Conservation (phyloP, 1,139 yeast species). For the Geotrichum fermentans region DNA sequence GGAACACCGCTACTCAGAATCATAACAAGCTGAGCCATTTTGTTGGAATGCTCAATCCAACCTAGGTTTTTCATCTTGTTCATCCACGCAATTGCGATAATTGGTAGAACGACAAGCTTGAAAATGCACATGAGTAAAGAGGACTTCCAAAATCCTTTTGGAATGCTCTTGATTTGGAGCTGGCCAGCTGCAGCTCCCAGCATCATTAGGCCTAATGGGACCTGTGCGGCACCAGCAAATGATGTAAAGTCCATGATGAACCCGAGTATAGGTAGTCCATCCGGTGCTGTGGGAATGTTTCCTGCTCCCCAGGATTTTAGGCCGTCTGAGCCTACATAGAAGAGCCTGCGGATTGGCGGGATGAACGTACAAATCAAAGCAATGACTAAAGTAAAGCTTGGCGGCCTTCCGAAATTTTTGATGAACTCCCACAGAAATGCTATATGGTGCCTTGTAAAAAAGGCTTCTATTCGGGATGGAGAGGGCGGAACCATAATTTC, state of each 20-base stretch:
- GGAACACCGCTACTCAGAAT: slow-evolving; percentile 78
- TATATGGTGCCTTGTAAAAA: slow-evolving; percentile 20
- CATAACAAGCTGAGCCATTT: slow-evolving; percentile 60
- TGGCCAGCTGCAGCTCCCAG: slow-evolving; percentile 85
- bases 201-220: slow-evolving; percentile 75
- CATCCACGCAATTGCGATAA: slow-evolving; percentile 58
- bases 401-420: slow-evolving; percentile 65
- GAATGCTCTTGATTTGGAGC: slow-evolving; percentile 53
- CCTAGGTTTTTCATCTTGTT: slow-evolving; percentile 45
- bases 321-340: slow-evolving; percentile 42
- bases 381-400: slow-evolving; percentile 58
- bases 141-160: slow-evolving; percentile 67
- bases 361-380: slow-evolving; percentile 69
- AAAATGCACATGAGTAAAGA: slow-evolving; percentile 44
- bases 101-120: slow-evolving; percentile 53
- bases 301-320: slow-evolving; percentile 29
- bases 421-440: slow-evolving; percentile 38
- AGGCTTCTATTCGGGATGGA: slow-evolving; percentile 1
- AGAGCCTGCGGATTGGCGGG: slow-evolving; percentile 80
- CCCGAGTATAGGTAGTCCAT: slow-evolving; percentile 72
- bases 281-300: slow-evolving; percentile 67
- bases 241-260: slow-evolving; percentile 74
- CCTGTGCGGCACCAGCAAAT: slow-evolving; percentile 82
- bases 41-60: slow-evolving; percentile 51
- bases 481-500: background rate